These are phyloP conservation scores for Scheffersomyces stipitis DNA, from an alignment of 805 yeast species.

Conservation along the genomic window DNA sequence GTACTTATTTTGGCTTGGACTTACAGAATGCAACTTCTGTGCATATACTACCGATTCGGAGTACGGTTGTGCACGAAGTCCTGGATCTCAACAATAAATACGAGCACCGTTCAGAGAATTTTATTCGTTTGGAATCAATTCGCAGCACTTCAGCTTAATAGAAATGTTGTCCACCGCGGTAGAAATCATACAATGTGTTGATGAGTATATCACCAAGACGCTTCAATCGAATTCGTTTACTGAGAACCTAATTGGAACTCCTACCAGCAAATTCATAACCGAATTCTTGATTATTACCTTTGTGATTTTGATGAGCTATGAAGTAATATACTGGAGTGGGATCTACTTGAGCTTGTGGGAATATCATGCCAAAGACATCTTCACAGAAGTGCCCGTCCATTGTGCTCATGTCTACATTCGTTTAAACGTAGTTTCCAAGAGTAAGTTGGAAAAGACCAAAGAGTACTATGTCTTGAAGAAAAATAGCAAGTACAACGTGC, in stretches of 20 bases:
- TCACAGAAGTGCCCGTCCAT: slow-evolving; percentile 72
- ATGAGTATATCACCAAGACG: slow-evolving; percentile 3
- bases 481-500: slow-evolving; percentile 24
- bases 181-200: not conserved
- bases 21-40: no score
- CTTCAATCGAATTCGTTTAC: slow-evolving; percentile 19
- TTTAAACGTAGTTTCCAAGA: slow-evolving; percentile 38
- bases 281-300: slow-evolving; percentile 24
- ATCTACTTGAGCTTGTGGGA: slow-evolving; percentile 45
- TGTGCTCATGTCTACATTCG: slow-evolving; percentile 71
- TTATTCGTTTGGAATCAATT: no score
- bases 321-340: slow-evolving; percentile 44
- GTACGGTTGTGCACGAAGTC: no score
- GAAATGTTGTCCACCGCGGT: not conserved
- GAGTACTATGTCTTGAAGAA: slow-evolving; percentile 28
- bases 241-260: slow-evolving; percentile 21
- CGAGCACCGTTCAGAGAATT: no score
- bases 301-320: slow-evolving; percentile 31
- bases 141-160: no score
- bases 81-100: no score
- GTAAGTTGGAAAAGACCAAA: slow-evolving; percentile 16
- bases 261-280: slow-evolving; percentile 28
- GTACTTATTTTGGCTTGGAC: no score
- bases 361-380: slow-evolving; percentile 57
- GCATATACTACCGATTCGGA: no score